Conservation (phyloP, 148 eudicot genomes). For the Camellia lanceoleosa region DNA sequence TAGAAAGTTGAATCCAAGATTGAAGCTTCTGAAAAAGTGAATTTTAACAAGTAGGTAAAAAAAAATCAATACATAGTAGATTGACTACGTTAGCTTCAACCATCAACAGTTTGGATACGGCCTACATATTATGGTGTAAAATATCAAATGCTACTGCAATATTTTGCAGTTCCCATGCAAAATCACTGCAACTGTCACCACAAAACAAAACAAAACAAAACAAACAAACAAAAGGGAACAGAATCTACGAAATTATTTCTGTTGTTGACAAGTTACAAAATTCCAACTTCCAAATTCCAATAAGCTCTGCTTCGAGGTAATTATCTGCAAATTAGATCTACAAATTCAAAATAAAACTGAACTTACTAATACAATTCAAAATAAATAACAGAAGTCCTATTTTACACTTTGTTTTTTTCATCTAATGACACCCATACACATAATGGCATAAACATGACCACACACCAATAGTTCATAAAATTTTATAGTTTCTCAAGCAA, state of each 20-base stretch:
- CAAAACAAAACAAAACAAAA: not conserved
- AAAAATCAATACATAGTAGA: slow-evolving; percentile 14
- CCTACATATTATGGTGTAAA: slow-evolving; percentile 4
- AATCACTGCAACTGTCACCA: not conserved
- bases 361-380: slow-evolving; percentile 2
- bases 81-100: slow-evolving; percentile 3
- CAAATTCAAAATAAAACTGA: not conserved
- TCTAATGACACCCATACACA: not conserved
- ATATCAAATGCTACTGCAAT: not conserved
- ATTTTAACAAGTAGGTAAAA: slow-evolving; percentile 20
- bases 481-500: not conserved
- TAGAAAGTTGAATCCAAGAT: slow-evolving; percentile 80
- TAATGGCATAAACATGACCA: not conserved
- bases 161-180: not conserved
- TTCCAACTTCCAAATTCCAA: not conserved
- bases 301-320: not conserved
- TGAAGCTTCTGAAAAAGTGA: slow-evolving; percentile 67
- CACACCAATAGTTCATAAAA: not conserved
- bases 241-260: too few species aligned
- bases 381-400: not conserved
- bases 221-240: not conserved
- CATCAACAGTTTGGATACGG: not conserved
- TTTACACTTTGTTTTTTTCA: not conserved
- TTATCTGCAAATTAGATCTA: not conserved
- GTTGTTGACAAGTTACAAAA: not conserved